A percentile compares a stretch with the other conserved stretches of the same genome.
phyloP scores from a whole-genome alignment of 768 basidiomycete species.

The Pisolithus marmoratus region DNA sequence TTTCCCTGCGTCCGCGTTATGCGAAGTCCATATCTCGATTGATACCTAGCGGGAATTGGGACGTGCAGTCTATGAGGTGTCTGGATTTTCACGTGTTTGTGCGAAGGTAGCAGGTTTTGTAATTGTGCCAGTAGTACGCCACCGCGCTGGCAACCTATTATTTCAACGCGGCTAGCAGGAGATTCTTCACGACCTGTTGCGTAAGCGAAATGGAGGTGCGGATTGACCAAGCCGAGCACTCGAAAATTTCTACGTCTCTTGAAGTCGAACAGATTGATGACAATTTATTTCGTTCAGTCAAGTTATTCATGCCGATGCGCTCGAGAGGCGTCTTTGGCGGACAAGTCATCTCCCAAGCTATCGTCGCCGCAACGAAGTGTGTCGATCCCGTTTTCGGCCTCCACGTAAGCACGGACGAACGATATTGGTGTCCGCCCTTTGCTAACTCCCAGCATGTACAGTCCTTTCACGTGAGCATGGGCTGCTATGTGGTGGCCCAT shows the following conservation, averaged over 20 bases:
- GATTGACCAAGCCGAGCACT: slow-evolving; percentile 52
- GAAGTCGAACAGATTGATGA: slow-evolving; percentile 76
- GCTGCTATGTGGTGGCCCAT: background rate
- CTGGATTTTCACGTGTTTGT: background rate
- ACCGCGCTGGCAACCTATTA: too few relatives aligned
- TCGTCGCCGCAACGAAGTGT: slow-evolving; percentile 74
- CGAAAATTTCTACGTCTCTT: slow-evolving; percentile 65
- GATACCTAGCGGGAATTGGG: too few relatives aligned
- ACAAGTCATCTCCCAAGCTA: slow-evolving; percentile 85
- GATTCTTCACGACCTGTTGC: background rate
- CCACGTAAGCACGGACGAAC: slow-evolving; percentile 51
- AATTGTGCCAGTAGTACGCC: too few relatives aligned
- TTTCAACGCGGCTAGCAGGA: too few relatives aligned
- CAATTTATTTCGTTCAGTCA: slow-evolving; percentile 74
- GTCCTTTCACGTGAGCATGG: slow-evolving; percentile 63
- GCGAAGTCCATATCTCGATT: background rate
- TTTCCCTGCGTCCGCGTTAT: background rate
- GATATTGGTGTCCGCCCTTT: background rate
- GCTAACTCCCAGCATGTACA: slow-evolving; percentile 16
- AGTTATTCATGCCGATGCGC: slow-evolving; percentile 54
- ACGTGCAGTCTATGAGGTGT: too few relatives aligned
- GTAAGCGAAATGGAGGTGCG: slow-evolving; percentile 27
- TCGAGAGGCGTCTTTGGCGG: slow-evolving; percentile 81
- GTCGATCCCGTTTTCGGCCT: slow-evolving; percentile 60
- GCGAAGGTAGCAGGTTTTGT: background rate